phyloP scores from a whole-genome alignment of 768 basidiomycete species.

The Boletales sp. region DNA sequence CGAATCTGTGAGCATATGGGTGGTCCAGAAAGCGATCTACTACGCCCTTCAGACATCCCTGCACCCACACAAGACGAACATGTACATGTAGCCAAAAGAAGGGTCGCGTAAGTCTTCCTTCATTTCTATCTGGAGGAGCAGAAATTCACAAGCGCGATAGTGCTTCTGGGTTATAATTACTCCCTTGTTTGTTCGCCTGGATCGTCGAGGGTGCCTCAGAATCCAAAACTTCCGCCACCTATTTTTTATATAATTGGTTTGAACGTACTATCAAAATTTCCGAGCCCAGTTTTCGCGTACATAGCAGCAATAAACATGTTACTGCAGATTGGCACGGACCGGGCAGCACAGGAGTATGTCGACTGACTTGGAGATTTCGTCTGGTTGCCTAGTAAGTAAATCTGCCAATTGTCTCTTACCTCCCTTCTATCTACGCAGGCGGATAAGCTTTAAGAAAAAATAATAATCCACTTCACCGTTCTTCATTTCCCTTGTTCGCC shows the following conservation, averaged over 20 bases:
- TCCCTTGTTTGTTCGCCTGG: slow-evolving; percentile 1
- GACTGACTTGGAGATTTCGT: not conserved
- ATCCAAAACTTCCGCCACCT: slow-evolving; percentile 6
- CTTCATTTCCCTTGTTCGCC: slow-evolving; percentile 4
- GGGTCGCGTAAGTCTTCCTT: slow-evolving; percentile 20
- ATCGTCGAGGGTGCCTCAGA: slow-evolving; percentile 4
- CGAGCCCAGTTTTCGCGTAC: not conserved
- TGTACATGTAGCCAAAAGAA: slow-evolving; percentile 13
- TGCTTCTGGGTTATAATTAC: slow-evolving; percentile 12
- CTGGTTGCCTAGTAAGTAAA: slow-evolving; percentile 2
- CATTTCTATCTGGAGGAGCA: not conserved
- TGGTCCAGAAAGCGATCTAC: slow-evolving; percentile 23
- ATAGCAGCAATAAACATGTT: not conserved
- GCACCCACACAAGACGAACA: slow-evolving; percentile 5
- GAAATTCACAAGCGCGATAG: slow-evolving; percentile 8
- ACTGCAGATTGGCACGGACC: not conserved
- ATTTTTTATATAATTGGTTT: slow-evolving; percentile 6
- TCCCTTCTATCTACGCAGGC: slow-evolving; percentile 2
- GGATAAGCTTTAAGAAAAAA: slow-evolving; percentile 12
- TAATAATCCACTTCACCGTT: slow-evolving; percentile 7
- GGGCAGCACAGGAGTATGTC: not conserved
- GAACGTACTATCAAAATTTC: slow-evolving; percentile 1
- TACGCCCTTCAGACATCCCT: not conserved
- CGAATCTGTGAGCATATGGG: slow-evolving; percentile 30
- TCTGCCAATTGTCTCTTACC: not conserved